Conservation (phyloP, 75 land plant genomes). For the Sequoiadendron giganteum region DNA sequence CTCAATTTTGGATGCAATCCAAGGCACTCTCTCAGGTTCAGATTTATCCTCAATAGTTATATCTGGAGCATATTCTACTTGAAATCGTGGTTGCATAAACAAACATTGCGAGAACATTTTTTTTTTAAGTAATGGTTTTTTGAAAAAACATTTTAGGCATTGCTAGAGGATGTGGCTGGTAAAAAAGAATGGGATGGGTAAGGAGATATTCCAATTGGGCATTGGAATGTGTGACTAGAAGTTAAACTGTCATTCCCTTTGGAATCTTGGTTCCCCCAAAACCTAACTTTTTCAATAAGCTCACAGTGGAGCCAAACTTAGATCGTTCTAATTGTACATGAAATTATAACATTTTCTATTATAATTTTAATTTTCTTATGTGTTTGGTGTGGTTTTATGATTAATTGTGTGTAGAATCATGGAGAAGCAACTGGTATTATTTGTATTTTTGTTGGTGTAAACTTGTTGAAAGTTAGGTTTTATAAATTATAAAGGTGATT, state of each 20-base stretch:
- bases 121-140: too few species aligned
- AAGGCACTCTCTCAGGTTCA: too few species aligned
- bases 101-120: too few species aligned
- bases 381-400: neutral
- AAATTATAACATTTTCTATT: neutral
- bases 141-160: too few species aligned
- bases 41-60: too few species aligned
- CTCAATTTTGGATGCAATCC: too few species aligned
- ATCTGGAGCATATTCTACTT: too few species aligned
- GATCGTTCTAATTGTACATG: neutral
- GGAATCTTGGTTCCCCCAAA: neutral
- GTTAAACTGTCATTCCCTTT: neutral
- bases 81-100: too few species aligned
- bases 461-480: neutral
- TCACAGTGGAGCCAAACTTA: neutral
- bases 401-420: neutral
- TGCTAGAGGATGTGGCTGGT: too few species aligned
- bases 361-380: neutral
- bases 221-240: neutral
- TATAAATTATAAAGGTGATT: neutral
- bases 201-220: neutral
- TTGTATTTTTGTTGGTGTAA: neutral
- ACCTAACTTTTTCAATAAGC: neutral
- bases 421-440: neutral
- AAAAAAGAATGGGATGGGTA: neutral